A percentile compares a stretch with the other conserved stretches of the same genome.
phyloP scores from a whole-genome alignment of 208 protist genomes.

The Leptomonas seymouri region DNA sequence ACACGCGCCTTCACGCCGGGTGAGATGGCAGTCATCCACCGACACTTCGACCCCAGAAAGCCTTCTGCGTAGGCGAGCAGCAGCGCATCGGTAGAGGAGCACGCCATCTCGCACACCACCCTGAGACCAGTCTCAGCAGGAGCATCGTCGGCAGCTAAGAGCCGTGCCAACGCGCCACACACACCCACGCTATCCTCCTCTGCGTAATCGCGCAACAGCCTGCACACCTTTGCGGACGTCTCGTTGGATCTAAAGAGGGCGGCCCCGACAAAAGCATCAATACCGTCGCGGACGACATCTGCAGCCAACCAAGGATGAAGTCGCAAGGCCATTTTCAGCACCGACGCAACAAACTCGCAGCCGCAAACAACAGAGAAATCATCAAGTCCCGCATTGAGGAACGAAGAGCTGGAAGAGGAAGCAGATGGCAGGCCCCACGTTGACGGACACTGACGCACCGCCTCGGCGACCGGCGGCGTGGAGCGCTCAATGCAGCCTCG shows the following conservation, averaged over 20 bases:
- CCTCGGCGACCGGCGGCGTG: slow-evolving; percentile 20
- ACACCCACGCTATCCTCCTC: slow-evolving; percentile 12
- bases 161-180: slow-evolving; percentile 12
- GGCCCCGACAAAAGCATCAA: slow-evolving; percentile 34
- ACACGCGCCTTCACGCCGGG: slow-evolving; percentile 6
- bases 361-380: slow-evolving; percentile 36
- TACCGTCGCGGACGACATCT: slow-evolving; percentile 16
- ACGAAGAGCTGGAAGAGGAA: not conserved
- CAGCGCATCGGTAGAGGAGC: slow-evolving; percentile 22
- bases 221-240: slow-evolving; percentile 23
- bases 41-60: slow-evolving; percentile 14
- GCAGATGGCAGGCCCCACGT: slow-evolving; percentile 8
- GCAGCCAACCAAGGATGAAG: slow-evolving; percentile 45
- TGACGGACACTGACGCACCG: slow-evolving; percentile 1
- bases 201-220: slow-evolving; percentile 32
- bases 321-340: slow-evolving; percentile 42
- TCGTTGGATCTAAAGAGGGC: slow-evolving; percentile 22
- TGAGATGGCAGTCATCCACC: slow-evolving; percentile 22
- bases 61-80: slow-evolving; percentile 27
- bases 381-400: slow-evolving; percentile 3
- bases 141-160: slow-evolving; percentile 9
- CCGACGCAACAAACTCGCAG: slow-evolving; percentile 53
- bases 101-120: slow-evolving; percentile 27
- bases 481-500: slow-evolving; percentile 20
- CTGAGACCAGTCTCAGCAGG: slow-evolving; percentile 19